Evolutionary conservation across 192 early-diverging fungal species (phyloP), one percentile per base, ranked within the genome.

Genomic region (Backusella luteola): DNA sequence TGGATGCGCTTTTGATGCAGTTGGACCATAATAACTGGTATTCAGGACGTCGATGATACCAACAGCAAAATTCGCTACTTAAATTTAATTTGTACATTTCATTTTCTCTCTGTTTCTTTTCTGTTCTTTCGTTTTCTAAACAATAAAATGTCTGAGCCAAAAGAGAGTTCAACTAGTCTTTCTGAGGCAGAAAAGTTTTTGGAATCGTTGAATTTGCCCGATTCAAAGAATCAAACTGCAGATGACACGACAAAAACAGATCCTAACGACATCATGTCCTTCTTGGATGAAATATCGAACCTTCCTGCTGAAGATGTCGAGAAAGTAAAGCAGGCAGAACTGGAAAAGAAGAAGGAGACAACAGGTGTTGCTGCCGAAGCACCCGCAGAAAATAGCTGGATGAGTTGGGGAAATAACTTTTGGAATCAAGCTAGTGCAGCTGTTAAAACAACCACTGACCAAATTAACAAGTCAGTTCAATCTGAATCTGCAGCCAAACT

Each of bases 391-490:
- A 53, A 39, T 34, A 68, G 32, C 32, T 85, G 84, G 74, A 66
- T 75, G 42, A 85, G 84, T 36, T 84, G 87, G 81, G 84, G 84
- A 7, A 86, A 78, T 44, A 76, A 77, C 14, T 56, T 89, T 11
- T 84, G 84, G 79, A 82, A 87, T 9, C 80, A 86, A n/a, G 88
- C 88, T 1, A 82, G 82, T 26, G 85, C 85, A 46, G 88, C 88
- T 35, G 87, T 88, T 23, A 88, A 89, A 78, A 87, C 83, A 2
- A 86, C 87, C 0, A 85, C 86, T 21, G 87, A 89, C 39, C 80
- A 83, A 26, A 85, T 86, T 34, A 85, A 85, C 71, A 85, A 84
- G 67, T 84, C 86, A 29, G 83, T 85, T 72, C 84, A 84, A 53
- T 84, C 83, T 9, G 82, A 86, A 46, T 77, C 82, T 14, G 79